These are phyloP conservation scores for Heliamphora pulchella DNA, from an alignment of 179 eudicot genomes.

Conservation along the genomic window DNA sequence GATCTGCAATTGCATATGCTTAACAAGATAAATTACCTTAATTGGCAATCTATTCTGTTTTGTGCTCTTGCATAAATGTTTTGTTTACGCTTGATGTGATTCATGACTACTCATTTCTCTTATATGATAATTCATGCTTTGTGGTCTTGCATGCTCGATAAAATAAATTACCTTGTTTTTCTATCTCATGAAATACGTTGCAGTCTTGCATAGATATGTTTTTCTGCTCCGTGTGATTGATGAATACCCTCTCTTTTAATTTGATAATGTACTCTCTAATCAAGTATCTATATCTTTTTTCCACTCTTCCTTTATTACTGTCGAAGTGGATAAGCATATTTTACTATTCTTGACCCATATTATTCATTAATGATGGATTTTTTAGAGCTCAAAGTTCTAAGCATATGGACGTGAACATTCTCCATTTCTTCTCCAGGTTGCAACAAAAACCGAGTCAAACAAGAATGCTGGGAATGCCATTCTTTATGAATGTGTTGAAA, in stretches of 20 bases:
- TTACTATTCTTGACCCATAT: not conserved
- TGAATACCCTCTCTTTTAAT: not conserved
- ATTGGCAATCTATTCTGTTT: not conserved
- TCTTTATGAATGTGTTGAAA: conserved; percentile 92
- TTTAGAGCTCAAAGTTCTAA: not conserved
- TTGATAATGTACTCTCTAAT: not conserved
- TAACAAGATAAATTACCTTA: not conserved
- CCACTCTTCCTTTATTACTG: not conserved
- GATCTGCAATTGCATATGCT: not conserved
- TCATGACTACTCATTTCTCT: not conserved
- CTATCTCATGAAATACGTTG: not conserved
- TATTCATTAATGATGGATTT: not conserved
- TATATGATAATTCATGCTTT: not conserved
- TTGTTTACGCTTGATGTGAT: not conserved
- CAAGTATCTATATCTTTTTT: not conserved
- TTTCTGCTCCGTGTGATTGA: not conserved
- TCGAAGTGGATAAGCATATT: not conserved
- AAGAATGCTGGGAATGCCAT: conserved; percentile 98
- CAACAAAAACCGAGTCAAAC: conserved; percentile 96
- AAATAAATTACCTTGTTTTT: not conserved
- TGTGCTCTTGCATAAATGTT: conserved; percentile 1
- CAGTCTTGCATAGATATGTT: not conserved
- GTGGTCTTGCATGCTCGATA: not conserved
- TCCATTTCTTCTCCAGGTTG: conserved; percentile 57
- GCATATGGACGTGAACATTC: not conserved